Conservation (phyloP, 495 filamentous ascomycete genomes). For the Cercophora samala region DNA sequence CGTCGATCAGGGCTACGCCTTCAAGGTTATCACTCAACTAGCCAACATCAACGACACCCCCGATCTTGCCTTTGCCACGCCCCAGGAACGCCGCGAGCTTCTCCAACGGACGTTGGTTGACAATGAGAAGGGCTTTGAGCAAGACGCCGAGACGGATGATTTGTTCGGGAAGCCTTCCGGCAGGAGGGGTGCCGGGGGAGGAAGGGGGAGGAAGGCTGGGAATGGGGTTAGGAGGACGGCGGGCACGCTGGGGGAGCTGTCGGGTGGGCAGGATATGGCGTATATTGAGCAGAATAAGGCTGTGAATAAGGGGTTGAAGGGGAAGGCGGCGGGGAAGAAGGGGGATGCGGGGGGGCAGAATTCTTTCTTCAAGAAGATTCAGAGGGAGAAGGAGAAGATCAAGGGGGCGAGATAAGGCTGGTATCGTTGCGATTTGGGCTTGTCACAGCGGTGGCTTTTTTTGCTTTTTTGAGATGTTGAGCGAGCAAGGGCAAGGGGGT, state of each 20-base stretch:
- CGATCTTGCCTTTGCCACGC: slow-evolving; percentile 73
- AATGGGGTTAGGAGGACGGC: slow-evolving; percentile 57
- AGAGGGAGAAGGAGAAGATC: slow-evolving; percentile 58
- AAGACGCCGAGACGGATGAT: slow-evolving; percentile 77
- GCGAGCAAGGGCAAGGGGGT: not conserved
- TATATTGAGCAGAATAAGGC: slow-evolving; percentile 89
- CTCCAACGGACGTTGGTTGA: slow-evolving; percentile 90
- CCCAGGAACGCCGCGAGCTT: slow-evolving; percentile 80
- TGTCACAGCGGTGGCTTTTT: not conserved
- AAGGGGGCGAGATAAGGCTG: not conserved
- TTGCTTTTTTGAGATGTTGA: not conserved
- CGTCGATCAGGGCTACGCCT: slow-evolving; percentile 97
- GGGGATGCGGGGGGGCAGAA: slow-evolving; percentile 50
- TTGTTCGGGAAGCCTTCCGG: slow-evolving; percentile 59
- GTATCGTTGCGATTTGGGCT: not conserved
- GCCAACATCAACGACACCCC: slow-evolving; percentile 83
- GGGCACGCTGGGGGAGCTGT: slow-evolving; percentile 77
- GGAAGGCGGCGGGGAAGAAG: slow-evolving; percentile 42
- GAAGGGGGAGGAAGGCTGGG: slow-evolving; percentile 46
- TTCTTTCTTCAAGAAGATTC: slow-evolving; percentile 74
- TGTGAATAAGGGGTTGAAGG: slow-evolving; percentile 63
- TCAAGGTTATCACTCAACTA: slow-evolving; percentile 97
- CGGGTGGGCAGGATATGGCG: slow-evolving; percentile 92
- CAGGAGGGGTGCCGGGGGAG: slow-evolving; percentile 35
- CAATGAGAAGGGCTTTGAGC: slow-evolving; percentile 74